Base-by-base conservation (phyloP, 495 filamentous ascomycete genomes). In the Entonaema liquescens region DNA sequence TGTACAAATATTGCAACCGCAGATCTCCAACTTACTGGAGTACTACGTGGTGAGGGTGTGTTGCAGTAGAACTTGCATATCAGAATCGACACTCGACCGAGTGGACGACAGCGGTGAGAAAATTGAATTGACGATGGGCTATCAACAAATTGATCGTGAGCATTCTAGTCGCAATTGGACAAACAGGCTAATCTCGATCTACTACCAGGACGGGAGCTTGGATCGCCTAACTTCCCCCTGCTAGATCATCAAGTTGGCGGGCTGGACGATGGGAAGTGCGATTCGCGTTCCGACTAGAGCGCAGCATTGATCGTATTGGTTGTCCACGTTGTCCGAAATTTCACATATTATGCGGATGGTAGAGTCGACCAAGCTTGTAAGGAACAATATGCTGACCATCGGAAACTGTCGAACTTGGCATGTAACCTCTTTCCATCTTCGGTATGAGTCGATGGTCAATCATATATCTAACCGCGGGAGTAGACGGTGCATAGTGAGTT, bases 121-220 rank as follows among this genome's bases (percentile, higher is more conserved):
- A 38, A 56, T 19, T 49, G 65, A 50, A 62, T 62, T 64, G 65
- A 65, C 26, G 57, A 73, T 52, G 70, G 26, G 63, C 36, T 63
- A 50, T 73, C 56, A 59, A 68, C 61, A 68, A 58, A 68, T 68
- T 59, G 61, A 58, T 8, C 42, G 29, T 59, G 53, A 47, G 40
- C 49, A 65, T 68, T 68, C 47, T 33, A 57, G 64, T 68, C 56
- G 38, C 49, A 62, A 55, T 65, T 59, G 38, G 52, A 63, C 64
- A 73, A 65, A 73, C 70, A 73, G 70, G 57, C 70, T 73, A 73
- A 73, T 73, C 70, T 73, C 70, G 50, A 73, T 73, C 65, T 65
- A 36, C 60, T 68, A 62, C 52, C 61, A 66, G 40, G 53, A 36
- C 56, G 65, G 59, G 65, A 57, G 70, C 47, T 68, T 28, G 61